phyloP scores from a whole-genome alignment of 176 grass and related monocot species.

The Thinopyrum elongatum region DNA sequence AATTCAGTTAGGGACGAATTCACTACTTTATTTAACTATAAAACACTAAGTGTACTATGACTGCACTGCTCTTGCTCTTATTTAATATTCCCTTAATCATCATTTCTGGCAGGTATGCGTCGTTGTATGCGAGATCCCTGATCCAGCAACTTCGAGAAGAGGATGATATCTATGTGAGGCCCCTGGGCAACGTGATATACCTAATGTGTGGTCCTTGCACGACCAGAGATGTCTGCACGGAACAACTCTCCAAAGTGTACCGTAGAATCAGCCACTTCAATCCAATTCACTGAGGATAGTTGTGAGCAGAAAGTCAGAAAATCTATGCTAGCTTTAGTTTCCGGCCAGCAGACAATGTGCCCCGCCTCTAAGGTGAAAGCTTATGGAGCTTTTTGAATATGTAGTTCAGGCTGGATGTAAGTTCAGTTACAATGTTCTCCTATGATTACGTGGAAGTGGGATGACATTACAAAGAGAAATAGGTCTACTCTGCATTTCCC shows the following conservation, averaged over 20 bases:
- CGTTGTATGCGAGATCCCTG: conserved; percentile 60
- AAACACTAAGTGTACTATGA: not conserved
- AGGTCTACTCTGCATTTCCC: too few species aligned
- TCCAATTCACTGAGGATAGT: not conserved
- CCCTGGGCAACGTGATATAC: conserved; percentile 93
- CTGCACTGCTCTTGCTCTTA: not conserved
- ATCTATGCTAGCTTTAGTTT: not conserved
- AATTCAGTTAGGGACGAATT: not conserved
- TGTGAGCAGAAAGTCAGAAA: not conserved
- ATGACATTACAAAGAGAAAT: too few species aligned
- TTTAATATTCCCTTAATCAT: not conserved
- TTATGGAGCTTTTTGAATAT: not conserved
- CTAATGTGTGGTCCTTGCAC: conserved; percentile 94
- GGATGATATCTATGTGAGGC: conserved; percentile 72
- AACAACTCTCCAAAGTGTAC: conserved; percentile 68
- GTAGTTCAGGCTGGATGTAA: not conserved
- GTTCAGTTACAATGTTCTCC: not conserved
- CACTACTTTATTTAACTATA: not conserved
- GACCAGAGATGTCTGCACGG: conserved; percentile 50
- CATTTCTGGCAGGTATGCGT: conserved; percentile 58
- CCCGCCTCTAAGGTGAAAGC: not conserved
- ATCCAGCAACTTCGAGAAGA: conserved; percentile 73
- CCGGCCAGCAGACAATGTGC: not conserved
- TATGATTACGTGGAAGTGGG: not conserved
- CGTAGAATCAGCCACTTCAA: conserved; percentile 42